Evolutionary conservation across 495 filamentous ascomycete genomes (phyloP).

Genomic region (Aspergillus nanangensis): DNA sequence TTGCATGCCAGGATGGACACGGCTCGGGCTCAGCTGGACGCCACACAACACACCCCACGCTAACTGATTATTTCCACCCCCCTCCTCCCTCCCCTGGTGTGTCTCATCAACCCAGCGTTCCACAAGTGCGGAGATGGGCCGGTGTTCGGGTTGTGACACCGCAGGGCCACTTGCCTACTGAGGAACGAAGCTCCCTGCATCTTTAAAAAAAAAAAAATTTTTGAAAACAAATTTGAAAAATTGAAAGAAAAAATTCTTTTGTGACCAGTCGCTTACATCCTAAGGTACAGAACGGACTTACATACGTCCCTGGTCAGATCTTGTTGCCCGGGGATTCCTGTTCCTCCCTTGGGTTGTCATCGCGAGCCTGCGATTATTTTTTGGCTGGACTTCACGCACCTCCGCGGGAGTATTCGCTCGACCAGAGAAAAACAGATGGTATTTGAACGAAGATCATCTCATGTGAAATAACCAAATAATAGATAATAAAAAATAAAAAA

Average conservation of each 20-base stretch:
- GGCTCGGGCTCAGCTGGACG: conserved; percentile 22
- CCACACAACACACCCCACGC: conserved; percentile 1
- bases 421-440: conserved; percentile 8
- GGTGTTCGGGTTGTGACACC: conserved; percentile 14
- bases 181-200: no score
- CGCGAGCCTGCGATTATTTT: no score
- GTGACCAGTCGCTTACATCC: not conserved
- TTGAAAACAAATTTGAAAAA: no score
- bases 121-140: conserved; percentile 13
- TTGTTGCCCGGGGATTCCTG: no score
- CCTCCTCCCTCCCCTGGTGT: not conserved
- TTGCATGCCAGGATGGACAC: conserved; percentile 20
- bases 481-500: conserved; percentile 6
- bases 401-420: no score
- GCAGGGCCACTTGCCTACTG: not conserved
- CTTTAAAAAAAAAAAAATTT: conserved; percentile 9
- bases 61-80: not conserved
- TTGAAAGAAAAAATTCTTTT: not conserved
- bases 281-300: no score
- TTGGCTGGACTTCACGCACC: no score
- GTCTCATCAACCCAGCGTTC: not conserved
- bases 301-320: no score
- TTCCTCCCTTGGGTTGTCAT: no score
- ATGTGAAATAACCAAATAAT: not conserved
- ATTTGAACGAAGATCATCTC: no score